Base-by-base conservation (phyloP, 1,284 basidiomycete species). In the Termitomyces sp. region DNA sequence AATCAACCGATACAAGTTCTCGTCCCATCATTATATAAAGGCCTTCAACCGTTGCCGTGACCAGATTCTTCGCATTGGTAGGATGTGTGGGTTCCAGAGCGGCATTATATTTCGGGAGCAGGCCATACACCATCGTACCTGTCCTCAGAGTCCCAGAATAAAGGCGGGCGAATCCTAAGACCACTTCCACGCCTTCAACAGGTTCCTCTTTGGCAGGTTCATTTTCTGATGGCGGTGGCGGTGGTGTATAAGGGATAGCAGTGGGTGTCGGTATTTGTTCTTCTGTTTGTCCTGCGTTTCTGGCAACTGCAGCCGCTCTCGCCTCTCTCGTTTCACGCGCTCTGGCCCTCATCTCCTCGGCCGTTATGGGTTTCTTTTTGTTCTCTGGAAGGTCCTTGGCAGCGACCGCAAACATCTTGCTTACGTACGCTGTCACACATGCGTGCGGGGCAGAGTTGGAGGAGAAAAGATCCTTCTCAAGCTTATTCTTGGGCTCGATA, bases 21-120 rank as follows among this genome's bases (percentile, higher is more conserved):
- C 93, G 78, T 3, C 97, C 97, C 97, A 99, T 99, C 91, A 99
- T 97, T 60, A 91, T 85, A 72, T 98, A 99, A 50, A 99, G 70
- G 5, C 86, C 86, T 56, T 86, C 81, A 5, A 94, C 81, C 18
- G 73, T 77, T 14, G 88, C 77, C 8, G 74, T 68, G n/a, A 78
- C 65, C 44, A 94, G 62, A 64, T 91, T 81, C 57, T 81, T 82
- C n/a, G 69, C 72, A 68, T 97, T 96, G 30, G 72, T 69, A 7
- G 86, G 79, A 62, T 96, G 85, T 1, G 72, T 72, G 0, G 89
- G 84, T 2, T 77, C 77, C 4, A 91, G 72, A 1, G 78, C 57
- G n/a, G 80, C 65, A 62, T 88, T 83, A 73, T 93, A 98, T 72
- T 97, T 98, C 8, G 97, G 97, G 42, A 99, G 75, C 5, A 97